Evolutionary conservation across 768 basidiomycete genomes (phyloP), one percentile per base, ranked within the genome.

Genomic region (Tricholoma flavovirens): DNA sequence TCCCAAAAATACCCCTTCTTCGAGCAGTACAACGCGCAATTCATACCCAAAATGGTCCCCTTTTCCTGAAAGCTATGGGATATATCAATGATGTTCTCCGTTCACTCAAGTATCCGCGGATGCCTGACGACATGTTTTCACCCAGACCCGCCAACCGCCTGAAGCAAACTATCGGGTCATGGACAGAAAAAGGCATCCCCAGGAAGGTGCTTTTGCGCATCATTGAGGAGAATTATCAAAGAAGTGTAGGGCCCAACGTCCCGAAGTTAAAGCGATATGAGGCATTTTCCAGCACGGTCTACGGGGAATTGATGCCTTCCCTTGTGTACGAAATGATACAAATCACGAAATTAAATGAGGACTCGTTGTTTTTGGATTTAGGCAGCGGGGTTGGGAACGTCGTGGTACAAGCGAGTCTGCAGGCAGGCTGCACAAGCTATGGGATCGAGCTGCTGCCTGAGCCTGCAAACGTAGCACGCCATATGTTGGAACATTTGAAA

Each of bases 181-280:
- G 87, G 86, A 71, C 70, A 0, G 63, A 72, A 17, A 72, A 64
- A 1, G 84, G 82, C 3, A 66, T 94, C 24, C 88, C 85, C 0
- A 75, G 83, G 48, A 77, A 80, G 32, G 80, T 94, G 2, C 75
- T 88, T 56, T 78, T 84, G 73, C 84, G 87, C 40, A 81, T 96
- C 49, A 77, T 90, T 52, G 93, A 94, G 43, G 93, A 98, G 74
- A 90, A 87, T 35, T 98, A 99, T 65, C 93, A 98, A 65, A 83
- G 97, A 24, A 83, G 85, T 15, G 94, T 98, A 1, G 95, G 95
- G 5, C 97, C 97, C 0, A 83, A 90, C 63, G 83, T 94, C n/a
- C 82, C 83, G 52, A 81, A 79, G 55, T 78, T 98, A 53, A 86
- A 81, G 64, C 82, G 86, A 61, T 95, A 98, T 68, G 81, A 83